Conservation (phyloP, 2,329 filamentous ascomycete genomes). For the Knufia petricola region DNA sequence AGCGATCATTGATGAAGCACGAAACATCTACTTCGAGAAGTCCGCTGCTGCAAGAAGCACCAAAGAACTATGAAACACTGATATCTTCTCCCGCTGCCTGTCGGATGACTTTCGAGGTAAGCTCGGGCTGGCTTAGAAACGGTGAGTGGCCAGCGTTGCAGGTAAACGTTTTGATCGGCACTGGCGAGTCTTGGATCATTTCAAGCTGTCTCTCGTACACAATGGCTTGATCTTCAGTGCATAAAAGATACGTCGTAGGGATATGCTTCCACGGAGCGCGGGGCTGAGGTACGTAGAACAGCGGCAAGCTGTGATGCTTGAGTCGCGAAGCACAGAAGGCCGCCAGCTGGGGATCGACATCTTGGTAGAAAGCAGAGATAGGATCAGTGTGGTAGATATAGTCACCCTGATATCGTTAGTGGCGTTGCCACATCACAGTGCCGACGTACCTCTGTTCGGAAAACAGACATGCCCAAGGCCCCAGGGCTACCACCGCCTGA, state of each 20-base stretch:
- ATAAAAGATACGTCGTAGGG: slow-evolving; percentile 11
- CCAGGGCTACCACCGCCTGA: background rate
- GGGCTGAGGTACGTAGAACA: background rate
- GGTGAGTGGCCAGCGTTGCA: slow-evolving; percentile 16
- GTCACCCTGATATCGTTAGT: background rate
- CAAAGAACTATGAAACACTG: background rate
- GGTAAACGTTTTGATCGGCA: slow-evolving; percentile 8
- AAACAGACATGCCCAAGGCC: background rate
- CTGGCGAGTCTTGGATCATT: background rate
- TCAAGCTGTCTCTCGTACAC: background rate
- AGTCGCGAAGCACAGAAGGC: background rate
- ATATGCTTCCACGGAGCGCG: slow-evolving; percentile 12
- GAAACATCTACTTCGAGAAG: slow-evolving; percentile 34
- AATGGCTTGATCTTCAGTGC: slow-evolving; percentile 6
- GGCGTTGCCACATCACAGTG: background rate
- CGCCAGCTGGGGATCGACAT: background rate
- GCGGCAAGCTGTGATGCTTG: slow-evolving; percentile 1
- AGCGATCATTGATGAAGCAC: slow-evolving; percentile 47
- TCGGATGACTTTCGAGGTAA: slow-evolving; percentile 5
- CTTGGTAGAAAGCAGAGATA: background rate
- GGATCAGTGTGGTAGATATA: background rate
- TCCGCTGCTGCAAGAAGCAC: background rate
- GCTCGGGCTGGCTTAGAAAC: slow-evolving; percentile 17
- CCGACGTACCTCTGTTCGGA: background rate
- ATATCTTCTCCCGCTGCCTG: slow-evolving; percentile 15